Percentiles rank a stretch among this genome's conserved stretches.
Conservation (phyloP, 768 basidiomycete species). For the Tephrocybe sp. region DNA sequence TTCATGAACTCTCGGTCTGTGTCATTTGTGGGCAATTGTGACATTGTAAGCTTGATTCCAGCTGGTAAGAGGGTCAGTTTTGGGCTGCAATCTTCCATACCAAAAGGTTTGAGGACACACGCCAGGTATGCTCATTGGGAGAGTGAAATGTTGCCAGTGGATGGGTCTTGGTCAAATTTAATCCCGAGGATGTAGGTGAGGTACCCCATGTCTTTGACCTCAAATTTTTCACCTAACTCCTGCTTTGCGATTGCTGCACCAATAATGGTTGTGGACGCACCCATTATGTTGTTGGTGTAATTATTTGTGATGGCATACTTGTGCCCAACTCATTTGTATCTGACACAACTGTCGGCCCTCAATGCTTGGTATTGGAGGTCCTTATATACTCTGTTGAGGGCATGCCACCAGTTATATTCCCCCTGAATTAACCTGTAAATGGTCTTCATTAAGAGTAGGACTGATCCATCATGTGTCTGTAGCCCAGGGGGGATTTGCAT, state of each 20-base stretch:
- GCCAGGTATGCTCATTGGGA: no score
- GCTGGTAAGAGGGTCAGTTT: no score
- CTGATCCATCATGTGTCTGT: conserved; percentile 13
- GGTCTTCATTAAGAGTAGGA: conserved; percentile 23
- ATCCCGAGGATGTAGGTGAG: background rate
- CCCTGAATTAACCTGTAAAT: conserved; percentile 24
- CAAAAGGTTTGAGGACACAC: no score
- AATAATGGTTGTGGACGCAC: conserved; percentile 6
- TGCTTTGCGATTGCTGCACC: background rate
- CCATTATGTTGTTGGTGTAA: conserved; percentile 17
- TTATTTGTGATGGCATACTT: conserved; percentile 17
- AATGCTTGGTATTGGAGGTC: conserved; percentile 15
- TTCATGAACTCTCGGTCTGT: no score
- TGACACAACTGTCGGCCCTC: conserved; percentile 20
- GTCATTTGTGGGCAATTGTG: no score
- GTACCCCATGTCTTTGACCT: background rate
- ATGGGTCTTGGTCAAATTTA: background rate
- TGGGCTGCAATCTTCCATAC: no score
- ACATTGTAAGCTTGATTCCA: no score
- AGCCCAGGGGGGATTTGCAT: conserved; percentile 19
- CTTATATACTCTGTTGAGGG: conserved; percentile 3
- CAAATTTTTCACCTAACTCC: background rate
- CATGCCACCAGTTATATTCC: conserved; percentile 19
- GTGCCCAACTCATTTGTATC: background rate
- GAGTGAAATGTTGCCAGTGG: background rate